These are phyloP conservation scores for Graphilbum fragrans DNA, from an alignment of 2,329 filamentous ascomycete species.

Conservation along the genomic window DNA sequence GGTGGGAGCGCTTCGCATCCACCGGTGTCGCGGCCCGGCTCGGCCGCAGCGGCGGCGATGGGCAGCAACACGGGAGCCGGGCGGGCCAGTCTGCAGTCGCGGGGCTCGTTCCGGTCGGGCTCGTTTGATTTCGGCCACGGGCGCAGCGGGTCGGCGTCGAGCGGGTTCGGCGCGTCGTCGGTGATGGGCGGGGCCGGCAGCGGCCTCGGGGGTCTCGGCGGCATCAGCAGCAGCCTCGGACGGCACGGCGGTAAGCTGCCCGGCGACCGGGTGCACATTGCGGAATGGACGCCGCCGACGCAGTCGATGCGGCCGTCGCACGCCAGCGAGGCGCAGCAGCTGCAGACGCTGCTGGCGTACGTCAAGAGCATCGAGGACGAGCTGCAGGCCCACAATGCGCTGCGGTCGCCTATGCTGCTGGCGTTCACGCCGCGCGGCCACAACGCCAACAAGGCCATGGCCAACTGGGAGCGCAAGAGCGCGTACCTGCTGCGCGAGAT, in stretches of 20 bases:
- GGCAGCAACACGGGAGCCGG: background rate
- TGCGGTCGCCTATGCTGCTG: conserved; percentile 76
- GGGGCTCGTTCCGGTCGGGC: conserved; percentile 35
- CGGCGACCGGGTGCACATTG: conserved; percentile 72
- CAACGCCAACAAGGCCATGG: conserved; percentile 75
- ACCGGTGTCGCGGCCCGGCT: conserved; percentile 33
- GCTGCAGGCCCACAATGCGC: conserved; percentile 73
- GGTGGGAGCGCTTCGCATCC: conserved; percentile 6
- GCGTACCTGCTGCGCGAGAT: conserved; percentile 85
- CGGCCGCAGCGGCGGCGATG: conserved; percentile 21
- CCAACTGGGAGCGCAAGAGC: conserved; percentile 95
- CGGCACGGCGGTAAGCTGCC: conserved; percentile 49
- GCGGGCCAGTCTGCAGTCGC: conserved; percentile 10
- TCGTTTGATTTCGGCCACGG: conserved; percentile 54
- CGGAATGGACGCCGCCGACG: conserved; percentile 79
- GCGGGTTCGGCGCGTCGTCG: conserved; percentile 20
- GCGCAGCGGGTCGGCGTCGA: conserved; percentile 32
- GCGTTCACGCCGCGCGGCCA: conserved; percentile 77
- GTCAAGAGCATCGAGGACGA: conserved; percentile 80
- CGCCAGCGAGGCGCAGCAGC: conserved; percentile 68
- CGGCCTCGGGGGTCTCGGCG: background rate
- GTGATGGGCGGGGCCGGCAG: background rate
- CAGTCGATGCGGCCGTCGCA: conserved; percentile 83
- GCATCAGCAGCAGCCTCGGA: conserved; percentile 1
- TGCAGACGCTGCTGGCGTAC: conserved; percentile 62